Evolutionary conservation across 2,329 filamentous ascomycete genomes (phyloP), one percentile per base, ranked within the genome.

Genomic region (Beauveria medogensis): DNA sequence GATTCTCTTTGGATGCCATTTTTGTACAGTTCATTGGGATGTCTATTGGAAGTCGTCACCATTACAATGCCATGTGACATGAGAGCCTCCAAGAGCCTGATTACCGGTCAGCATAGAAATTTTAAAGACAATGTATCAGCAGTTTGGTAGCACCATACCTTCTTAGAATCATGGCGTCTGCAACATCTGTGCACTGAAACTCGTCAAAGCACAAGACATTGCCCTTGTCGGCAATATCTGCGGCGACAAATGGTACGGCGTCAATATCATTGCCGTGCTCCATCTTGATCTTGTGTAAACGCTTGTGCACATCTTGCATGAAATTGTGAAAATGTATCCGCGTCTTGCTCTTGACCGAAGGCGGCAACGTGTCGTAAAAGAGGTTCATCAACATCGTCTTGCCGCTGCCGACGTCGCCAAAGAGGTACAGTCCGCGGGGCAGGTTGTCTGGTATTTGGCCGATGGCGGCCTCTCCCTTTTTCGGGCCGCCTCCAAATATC

Each of bases 341-440:
- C 52, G 88, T 95, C 78, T 96, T 97, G 37, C 86, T 85, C 61
- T 80, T 82, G 65, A 97, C 92, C 63, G 88, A 88, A 18, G 78
- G 73, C 0, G 94, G 94, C 24, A 97, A 78, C 0, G 93, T 97
- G 65, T 97, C 92, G 77, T 92, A 96, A 74, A 97, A 97, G 55
- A 99, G 80, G 72, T 99, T 93, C 94, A 99, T 99, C 71, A 99
- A 80, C 94, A 99, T 99, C 2, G 94, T 99, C 81, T 99, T 99
- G 64, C 94, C 94, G 69, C 91, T 95, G 46, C 94, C 94, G 2
- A 99, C 94, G 72, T 99, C 94, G 62, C 94, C 94, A 69, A 90
- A 97, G 73, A 99, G 88, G 74, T 99, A 99, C 37, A 99, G 76
- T 0, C 94, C 94, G 66, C 91, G 89, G 0, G 94, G 94, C 1